Evolutionary conservation across 805 yeast genomes (phyloP).

Genomic region (Metschnikowia chrysomelidarum): DNA sequence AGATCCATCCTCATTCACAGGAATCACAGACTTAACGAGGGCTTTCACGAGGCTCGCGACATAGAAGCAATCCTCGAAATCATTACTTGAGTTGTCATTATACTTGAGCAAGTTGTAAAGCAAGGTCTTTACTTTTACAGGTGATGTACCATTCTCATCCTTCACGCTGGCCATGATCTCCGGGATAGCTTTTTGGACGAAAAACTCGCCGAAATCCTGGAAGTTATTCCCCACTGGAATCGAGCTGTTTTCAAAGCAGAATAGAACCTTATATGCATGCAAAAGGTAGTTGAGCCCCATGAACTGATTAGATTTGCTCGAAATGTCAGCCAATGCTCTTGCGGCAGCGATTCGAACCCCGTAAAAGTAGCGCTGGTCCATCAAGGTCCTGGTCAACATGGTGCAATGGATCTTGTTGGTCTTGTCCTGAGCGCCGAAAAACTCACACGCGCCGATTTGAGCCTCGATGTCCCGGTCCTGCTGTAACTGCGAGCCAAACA

Average conservation of each 20-base stretch:
- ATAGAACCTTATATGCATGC: slow-evolving; percentile 64
- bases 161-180: slow-evolving; percentile 56
- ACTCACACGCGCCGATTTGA: slow-evolving; percentile 77
- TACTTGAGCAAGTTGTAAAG: slow-evolving; percentile 70
- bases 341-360: slow-evolving; percentile 91
- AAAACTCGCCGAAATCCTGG: slow-evolving; percentile 62
- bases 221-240: slow-evolving; percentile 85
- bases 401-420: slow-evolving; percentile 71
- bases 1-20: slow-evolving; percentile 13
- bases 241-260: slow-evolving; percentile 60
- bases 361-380: slow-evolving; percentile 83
- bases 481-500: slow-evolving; percentile 90
- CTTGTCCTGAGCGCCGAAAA: slow-evolving; percentile 59
- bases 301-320: slow-evolving; percentile 58
- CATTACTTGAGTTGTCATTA: slow-evolving; percentile 82
- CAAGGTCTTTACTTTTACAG: slow-evolving; percentile 52
- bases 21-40: slow-evolving; percentile 39
- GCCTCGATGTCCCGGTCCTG: slow-evolving; percentile 97
- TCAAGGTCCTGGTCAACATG: slow-evolving; percentile 69
- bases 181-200: slow-evolving; percentile 70
- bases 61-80: slow-evolving; percentile 71
- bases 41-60: slow-evolving; percentile 56
- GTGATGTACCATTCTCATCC: slow-evolving; percentile 64
- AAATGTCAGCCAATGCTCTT: slow-evolving; percentile 64
- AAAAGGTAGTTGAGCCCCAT: slow-evolving; percentile 73